Evolutionary conservation across 768 basidiomycete genomes (phyloP), one percentile per base, ranked within the genome.

Genomic region (Pholiota microspora): DNA sequence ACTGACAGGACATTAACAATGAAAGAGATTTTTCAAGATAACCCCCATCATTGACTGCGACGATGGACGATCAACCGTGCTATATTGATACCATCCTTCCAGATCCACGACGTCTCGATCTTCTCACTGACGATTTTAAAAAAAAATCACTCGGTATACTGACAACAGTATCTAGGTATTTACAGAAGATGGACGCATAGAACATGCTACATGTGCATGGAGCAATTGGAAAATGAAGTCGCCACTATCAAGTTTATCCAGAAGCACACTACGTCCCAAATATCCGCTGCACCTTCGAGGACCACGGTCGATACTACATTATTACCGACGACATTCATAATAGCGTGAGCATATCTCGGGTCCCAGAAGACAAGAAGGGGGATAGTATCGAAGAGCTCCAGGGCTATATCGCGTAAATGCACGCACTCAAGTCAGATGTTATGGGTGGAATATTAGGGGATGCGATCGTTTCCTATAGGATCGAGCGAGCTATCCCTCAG

Each of bases 61-160:
- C n/a, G n/a, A n/a, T n/a, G n/a, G 40, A 52, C 18, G 13, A 25
- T 36, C 32, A 52, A 29, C 27, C 51, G 12, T 38, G 24, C 10
- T 47, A 54, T 25, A 9, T 54, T 24, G 45, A 54, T 12, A 27
- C 45, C 38, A 45, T 54, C 3, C 45, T 45, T 54, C 45, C 53
- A 23, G 53, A 54, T 16, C 53, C 53, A 16, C 45, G 53, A 3
- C 53, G 45, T 38, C 34, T 16, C 1, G 53, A 47, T 54, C 35
- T 34, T 16, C 24, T 47, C n/a, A 45, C 36, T 3, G 48, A 47
- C 6, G 24, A 45, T 13, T 42, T 53, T 45, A 3, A 31, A 4
- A 7, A 9, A 5, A 7, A 45, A 25, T 54, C 8, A 46, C 7
- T 36, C 15, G 31, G 12, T 31, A 12, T 31, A 31, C 12, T 31